phyloP scores from a whole-genome alignment of 148 eudicot species.

The Rhododendron henanense region DNA sequence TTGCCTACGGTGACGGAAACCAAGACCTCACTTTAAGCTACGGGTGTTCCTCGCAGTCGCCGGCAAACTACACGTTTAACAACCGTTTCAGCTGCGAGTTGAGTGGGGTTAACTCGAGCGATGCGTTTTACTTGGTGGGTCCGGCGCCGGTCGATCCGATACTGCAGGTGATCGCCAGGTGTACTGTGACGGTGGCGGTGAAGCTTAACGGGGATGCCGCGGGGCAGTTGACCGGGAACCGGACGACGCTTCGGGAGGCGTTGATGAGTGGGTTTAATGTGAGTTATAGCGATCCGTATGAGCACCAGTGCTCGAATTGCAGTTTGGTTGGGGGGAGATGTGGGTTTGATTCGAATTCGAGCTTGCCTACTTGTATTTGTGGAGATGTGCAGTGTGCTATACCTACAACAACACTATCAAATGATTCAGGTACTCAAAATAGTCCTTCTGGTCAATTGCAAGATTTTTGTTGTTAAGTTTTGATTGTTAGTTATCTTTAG shows the following conservation, averaged over 20 bases:
- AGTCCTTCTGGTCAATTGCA: neutral
- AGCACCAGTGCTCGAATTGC: constrained; percentile 27
- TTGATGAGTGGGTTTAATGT: constrained; percentile 34
- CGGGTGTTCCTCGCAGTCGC: no score
- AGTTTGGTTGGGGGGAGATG: constrained; percentile 20
- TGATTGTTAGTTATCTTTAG: neutral
- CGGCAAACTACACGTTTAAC: no score
- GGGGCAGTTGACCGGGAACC: neutral
- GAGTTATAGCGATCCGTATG: constrained; percentile 19
- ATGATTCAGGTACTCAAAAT: constrained; percentile 8
- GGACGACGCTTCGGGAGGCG: constrained; percentile 21
- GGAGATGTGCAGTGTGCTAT: constrained; percentile 18
- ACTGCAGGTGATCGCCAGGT: no score
- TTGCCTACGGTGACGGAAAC: constrained; percentile 3
- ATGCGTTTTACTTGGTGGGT: no score
- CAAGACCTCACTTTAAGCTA: constrained; percentile 16
- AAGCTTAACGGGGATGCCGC: constrained; percentile 11
- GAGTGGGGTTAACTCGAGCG: no score
- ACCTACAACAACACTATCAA: neutral
- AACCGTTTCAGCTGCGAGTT: no score
- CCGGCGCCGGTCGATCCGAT: no score
- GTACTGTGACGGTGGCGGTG: no score
- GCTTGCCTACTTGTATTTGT: constrained; percentile 30
- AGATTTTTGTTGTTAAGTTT: neutral
- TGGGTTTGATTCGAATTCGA: constrained; percentile 17